phyloP scores from a whole-genome alignment of 495 filamentous ascomycete genomes.

The Wilcoxina mikolae region DNA sequence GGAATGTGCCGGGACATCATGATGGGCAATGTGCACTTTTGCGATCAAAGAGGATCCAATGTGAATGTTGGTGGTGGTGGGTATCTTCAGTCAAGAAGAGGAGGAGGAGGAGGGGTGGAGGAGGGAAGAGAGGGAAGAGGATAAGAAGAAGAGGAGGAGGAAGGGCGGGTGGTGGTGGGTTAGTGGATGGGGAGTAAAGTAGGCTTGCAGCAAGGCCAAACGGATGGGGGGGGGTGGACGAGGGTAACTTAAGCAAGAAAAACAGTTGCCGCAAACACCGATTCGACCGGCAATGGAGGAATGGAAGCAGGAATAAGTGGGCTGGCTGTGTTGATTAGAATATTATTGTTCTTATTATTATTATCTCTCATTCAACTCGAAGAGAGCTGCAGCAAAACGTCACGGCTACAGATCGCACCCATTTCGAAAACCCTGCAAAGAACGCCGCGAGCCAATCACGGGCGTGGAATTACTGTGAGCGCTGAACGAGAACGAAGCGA shows the following conservation, averaged over 20 bases:
- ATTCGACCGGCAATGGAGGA: background rate
- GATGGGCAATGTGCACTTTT: conserved; percentile 10
- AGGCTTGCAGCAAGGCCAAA: background rate
- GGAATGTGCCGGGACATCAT: conserved; percentile 36
- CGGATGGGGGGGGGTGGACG: background rate
- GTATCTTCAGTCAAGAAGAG: conserved; percentile 7
- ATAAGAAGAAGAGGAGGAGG: conserved; percentile 32
- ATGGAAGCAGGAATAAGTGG: background rate
- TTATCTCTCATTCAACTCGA: too few species aligned
- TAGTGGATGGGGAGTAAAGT: background rate
- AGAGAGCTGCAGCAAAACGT: background rate
- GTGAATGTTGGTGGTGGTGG: background rate
- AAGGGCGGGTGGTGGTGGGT: conserved; percentile 19
- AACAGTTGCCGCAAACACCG: background rate
- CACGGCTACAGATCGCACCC: conserved; percentile 3
- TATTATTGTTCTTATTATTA: background rate
- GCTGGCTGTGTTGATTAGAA: too few species aligned
- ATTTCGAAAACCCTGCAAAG: background rate
- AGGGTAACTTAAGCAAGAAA: conserved; percentile 2
- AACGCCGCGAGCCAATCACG: background rate
- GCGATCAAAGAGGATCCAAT: conserved; percentile 3
- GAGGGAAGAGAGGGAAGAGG: conserved; percentile 25
- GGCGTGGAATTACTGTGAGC: background rate
- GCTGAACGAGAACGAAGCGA: background rate
- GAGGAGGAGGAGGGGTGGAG: conserved; percentile 23